Evolutionary conservation across 148 eudicot species (phyloP).

Genomic region (Silene uniflora): DNA sequence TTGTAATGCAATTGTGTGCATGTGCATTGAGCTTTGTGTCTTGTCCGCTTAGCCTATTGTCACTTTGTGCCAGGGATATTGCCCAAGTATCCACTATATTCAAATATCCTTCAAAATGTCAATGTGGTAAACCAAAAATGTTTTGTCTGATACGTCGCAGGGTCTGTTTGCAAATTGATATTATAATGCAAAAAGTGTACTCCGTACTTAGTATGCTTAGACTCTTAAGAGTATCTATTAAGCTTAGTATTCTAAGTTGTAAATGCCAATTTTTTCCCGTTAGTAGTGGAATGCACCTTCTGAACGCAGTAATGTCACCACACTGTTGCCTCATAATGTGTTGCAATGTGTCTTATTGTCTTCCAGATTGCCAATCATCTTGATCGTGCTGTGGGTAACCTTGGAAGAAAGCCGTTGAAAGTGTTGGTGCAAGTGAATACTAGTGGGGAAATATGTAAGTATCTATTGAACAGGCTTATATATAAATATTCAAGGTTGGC

Average conservation of each 20-base stretch:
- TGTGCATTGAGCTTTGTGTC: background rate
- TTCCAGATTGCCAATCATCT: constrained; percentile 90
- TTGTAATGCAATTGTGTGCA: background rate
- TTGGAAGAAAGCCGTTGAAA: constrained; percentile 78
- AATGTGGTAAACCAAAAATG: background rate
- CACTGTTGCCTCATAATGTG: background rate
- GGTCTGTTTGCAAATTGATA: background rate
- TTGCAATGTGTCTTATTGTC: constrained; percentile 8
- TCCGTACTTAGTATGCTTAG: background rate
- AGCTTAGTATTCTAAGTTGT: background rate
- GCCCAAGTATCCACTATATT: background rate
- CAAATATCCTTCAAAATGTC: background rate
- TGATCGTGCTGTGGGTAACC: constrained; percentile 68
- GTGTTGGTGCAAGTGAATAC: constrained; percentile 94
- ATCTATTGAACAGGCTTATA: background rate
- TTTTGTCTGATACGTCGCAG: background rate
- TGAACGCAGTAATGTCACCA: background rate
- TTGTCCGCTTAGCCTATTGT: background rate
- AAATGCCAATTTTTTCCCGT: background rate
- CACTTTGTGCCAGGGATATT: background rate
- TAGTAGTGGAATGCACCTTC: background rate
- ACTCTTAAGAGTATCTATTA: background rate
- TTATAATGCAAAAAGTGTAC: background rate
- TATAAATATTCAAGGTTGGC: background rate
- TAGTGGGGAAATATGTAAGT: constrained; percentile 93